Evolutionary conservation across 352 stramenopile genomes (phyloP).

Genomic region (Phytophthora capsici): DNA sequence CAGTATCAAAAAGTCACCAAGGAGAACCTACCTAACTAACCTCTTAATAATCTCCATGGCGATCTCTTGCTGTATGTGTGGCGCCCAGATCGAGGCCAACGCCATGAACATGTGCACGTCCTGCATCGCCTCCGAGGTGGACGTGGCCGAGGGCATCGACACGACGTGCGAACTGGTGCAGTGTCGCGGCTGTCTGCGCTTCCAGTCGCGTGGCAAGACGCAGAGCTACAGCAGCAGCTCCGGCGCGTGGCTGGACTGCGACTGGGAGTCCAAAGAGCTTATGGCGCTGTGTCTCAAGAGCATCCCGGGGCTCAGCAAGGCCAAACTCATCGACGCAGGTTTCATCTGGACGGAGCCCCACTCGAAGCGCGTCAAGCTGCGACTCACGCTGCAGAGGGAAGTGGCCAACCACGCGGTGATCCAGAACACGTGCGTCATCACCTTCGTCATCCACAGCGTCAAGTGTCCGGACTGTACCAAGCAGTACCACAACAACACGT

Average conservation of each 20-base stretch:
- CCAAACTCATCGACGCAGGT: constrained; percentile 77
- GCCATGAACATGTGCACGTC: constrained; percentile 80
- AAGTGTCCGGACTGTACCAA: constrained; percentile 82
- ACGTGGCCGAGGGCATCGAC: constrained; percentile 77
- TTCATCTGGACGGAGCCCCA: constrained; percentile 89
- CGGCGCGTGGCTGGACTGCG: constrained; percentile 60
- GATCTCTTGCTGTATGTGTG: constrained; percentile 65
- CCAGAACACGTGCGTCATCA: constrained; percentile 71
- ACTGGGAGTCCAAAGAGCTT: constrained; percentile 80
- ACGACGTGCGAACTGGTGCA: constrained; percentile 58
- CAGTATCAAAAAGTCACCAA: neutral
- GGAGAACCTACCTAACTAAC: neutral
- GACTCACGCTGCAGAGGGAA: constrained; percentile 73
- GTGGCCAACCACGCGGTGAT: constrained; percentile 74
- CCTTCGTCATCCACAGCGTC: constrained; percentile 65
- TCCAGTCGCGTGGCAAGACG: constrained; percentile 59
- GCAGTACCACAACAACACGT: constrained; percentile 74
- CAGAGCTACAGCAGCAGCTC: constrained; percentile 43
- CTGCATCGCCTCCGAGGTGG: constrained; percentile 70
- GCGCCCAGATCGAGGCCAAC: constrained; percentile 75
- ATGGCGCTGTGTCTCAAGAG: constrained; percentile 84
- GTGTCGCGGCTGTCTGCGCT: constrained; percentile 74
- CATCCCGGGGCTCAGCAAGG: constrained; percentile 63
- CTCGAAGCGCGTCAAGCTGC: constrained; percentile 80
- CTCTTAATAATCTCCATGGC: neutral